phyloP scores from a whole-genome alignment of 2,329 filamentous ascomycete species.

The Geoglossum cookeanum region DNA sequence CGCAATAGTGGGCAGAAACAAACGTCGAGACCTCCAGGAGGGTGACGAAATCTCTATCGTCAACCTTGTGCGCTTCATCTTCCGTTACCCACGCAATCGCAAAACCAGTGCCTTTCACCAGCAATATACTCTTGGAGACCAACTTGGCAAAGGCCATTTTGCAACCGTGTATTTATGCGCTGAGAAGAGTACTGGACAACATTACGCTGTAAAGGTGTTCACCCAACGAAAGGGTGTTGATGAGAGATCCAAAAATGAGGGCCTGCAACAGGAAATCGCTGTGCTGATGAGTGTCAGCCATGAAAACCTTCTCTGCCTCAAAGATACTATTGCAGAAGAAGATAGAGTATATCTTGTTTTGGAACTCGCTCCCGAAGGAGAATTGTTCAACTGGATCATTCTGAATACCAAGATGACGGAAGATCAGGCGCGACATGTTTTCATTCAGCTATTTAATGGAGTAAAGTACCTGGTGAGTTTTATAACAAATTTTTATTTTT shows the following conservation, averaged over 20 bases:
- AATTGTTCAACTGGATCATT: slow-evolving; percentile 90
- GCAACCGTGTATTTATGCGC: slow-evolving; percentile 83
- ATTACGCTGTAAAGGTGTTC: slow-evolving; percentile 89
- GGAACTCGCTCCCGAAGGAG: slow-evolving; percentile 79
- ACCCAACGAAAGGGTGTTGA: slow-evolving; percentile 68
- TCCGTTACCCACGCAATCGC: slow-evolving; percentile 65
- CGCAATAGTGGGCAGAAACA: slow-evolving; percentile 75
- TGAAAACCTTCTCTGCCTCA: slow-evolving; percentile 77
- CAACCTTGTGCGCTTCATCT: slow-evolving; percentile 71
- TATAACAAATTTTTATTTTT: too few relatives aligned
- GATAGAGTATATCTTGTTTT: slow-evolving; percentile 83
- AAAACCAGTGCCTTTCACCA: slow-evolving; percentile 63
- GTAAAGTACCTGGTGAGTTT: slow-evolving; percentile 75
- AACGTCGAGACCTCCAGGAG: slow-evolving; percentile 71
- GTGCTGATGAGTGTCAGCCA: slow-evolving; percentile 96
- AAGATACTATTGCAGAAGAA: slow-evolving; percentile 83
- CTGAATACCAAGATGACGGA: slow-evolving; percentile 78
- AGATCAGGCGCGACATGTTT: slow-evolving; percentile 66
- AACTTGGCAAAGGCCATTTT: slow-evolving; percentile 87
- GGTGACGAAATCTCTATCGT: slow-evolving; percentile 81
- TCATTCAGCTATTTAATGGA: slow-evolving; percentile 78
- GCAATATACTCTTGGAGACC: slow-evolving; percentile 67
- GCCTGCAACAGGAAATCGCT: slow-evolving; percentile 85
- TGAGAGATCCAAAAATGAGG: slow-evolving; percentile 66
- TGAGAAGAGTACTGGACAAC: slow-evolving; percentile 63